Conservation (phyloP, 2,329 filamentous ascomycete genomes). For the Aspergillus latus region DNA sequence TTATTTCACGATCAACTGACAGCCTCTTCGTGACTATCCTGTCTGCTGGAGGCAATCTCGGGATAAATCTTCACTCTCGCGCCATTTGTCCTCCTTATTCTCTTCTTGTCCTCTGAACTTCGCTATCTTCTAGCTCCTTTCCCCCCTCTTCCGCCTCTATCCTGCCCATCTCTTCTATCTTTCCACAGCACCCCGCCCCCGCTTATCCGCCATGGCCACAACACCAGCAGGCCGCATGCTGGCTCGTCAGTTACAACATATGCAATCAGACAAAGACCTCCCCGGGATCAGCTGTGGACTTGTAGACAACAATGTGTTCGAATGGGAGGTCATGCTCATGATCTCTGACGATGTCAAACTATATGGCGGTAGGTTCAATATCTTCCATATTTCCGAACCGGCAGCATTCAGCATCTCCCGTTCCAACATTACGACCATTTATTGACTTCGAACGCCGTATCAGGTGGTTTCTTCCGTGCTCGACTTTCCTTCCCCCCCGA, state of each 20-base stretch:
- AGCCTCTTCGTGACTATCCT: constrained; percentile 16
- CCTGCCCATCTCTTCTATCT: background rate
- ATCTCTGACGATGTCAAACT: constrained; percentile 91
- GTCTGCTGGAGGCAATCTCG: background rate
- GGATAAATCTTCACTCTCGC: constrained; percentile 12
- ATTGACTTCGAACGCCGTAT: background rate
- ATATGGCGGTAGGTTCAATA: constrained; percentile 70
- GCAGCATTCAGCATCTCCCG: no score
- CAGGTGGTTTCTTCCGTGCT: constrained; percentile 90
- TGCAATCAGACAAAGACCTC: constrained; percentile 87
- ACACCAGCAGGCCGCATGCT: constrained; percentile 62
- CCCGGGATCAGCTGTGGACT: constrained; percentile 92
- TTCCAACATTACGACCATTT: background rate
- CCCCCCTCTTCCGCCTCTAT: constrained; percentile 1
- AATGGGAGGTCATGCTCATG: constrained; percentile 99
- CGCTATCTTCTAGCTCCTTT: background rate
- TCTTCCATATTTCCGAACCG: no score
- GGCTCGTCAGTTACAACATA: constrained; percentile 84
- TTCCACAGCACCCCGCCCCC: constrained; percentile 6
- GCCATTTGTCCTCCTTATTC: constrained; percentile 6
- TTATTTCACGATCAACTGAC: constrained; percentile 17
- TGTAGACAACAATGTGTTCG: constrained; percentile 82
- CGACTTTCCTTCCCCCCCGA: constrained; percentile 76
- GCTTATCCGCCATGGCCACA: constrained; percentile 40
- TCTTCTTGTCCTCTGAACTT: background rate